A percentile compares a stretch with the other conserved stretches of the same genome.
These are phyloP conservation scores for Furcasterigmium furcatum DNA, from an alignment of 2,329 filamentous ascomycete genomes.

Conservation along the genomic window DNA sequence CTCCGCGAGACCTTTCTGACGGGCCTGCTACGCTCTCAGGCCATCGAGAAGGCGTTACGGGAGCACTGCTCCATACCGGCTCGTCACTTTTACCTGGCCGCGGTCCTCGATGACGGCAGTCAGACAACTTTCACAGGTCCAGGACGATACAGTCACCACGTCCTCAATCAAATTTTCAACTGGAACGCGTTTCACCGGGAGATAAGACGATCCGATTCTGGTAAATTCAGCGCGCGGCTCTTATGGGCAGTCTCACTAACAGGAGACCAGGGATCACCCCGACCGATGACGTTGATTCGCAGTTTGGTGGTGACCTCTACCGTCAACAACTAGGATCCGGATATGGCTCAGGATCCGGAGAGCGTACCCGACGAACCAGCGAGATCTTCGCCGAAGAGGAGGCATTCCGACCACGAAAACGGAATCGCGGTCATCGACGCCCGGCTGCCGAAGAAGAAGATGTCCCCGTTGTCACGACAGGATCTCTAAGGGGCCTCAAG, in stretches of 20 bases:
- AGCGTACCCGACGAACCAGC: slow-evolving; percentile 19
- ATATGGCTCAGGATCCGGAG: slow-evolving; percentile 18
- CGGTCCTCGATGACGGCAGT: slow-evolving; percentile 44
- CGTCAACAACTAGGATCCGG: slow-evolving; percentile 11
- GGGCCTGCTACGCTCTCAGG: slow-evolving; percentile 22
- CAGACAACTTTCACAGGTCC: slow-evolving; percentile 43
- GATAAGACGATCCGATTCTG: slow-evolving; percentile 31
- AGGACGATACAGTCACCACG: slow-evolving; percentile 29
- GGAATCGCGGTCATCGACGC: slow-evolving; percentile 30
- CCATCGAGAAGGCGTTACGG: slow-evolving; percentile 48
- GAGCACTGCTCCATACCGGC: slow-evolving; percentile 50
- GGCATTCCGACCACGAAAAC: slow-evolving; percentile 30
- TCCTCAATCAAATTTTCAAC: slow-evolving; percentile 42
- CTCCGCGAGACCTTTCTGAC: not conserved
- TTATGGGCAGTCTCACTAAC: not conserved
- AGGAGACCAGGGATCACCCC: not conserved
- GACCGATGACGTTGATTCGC: slow-evolving; percentile 21
- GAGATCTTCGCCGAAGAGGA: slow-evolving; percentile 22
- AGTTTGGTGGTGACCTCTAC: slow-evolving; percentile 12
- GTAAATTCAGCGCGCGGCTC: slow-evolving; percentile 20
- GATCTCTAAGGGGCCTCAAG: slow-evolving; percentile 39
- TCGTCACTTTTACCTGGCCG: slow-evolving; percentile 49
- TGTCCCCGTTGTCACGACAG: slow-evolving; percentile 32
- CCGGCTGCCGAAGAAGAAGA: slow-evolving; percentile 37
- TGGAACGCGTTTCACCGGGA: slow-evolving; percentile 33